A percentile compares a stretch with the other conserved stretches of the same genome.
Conservation (phyloP, 208 protist genomes). For the Crithidia thermophila region DNA sequence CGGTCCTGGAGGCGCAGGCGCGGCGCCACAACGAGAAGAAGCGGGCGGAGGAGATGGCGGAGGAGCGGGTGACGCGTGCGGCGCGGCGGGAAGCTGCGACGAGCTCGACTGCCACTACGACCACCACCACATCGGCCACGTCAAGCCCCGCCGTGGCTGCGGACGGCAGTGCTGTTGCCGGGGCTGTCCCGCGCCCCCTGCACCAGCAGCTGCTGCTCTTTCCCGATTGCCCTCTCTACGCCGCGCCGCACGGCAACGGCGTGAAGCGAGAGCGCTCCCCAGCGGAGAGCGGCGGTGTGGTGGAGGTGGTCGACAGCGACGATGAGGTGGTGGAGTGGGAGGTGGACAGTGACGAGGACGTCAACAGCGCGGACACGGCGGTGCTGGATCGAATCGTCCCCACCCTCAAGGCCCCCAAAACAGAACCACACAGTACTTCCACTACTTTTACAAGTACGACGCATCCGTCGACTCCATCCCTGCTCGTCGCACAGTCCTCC, state of each 20-base stretch:
- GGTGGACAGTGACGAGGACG: conserved; percentile 7
- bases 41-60: conserved; percentile 19
- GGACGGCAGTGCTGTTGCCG: neutral
- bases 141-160: neutral
- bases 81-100: neutral
- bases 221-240: neutral
- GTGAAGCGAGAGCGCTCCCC: neutral
- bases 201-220: conserved; percentile 24
- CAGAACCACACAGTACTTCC: too few species aligned
- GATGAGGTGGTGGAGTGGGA: conserved; percentile 7
- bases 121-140: neutral
- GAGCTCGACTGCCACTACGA: neutral
- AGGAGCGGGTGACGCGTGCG: neutral
- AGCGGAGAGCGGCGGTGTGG: neutral
- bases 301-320: conserved; percentile 1
- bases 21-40: conserved; percentile 23
- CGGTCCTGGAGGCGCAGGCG: conserved; percentile 22
- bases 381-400: neutral
- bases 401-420: too few species aligned
- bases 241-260: neutral
- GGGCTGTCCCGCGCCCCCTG: neutral
- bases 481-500: too few species aligned
- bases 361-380: neutral
- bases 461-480: too few species aligned
- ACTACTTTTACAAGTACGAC: too few species aligned